A percentile compares a stretch with the other conserved stretches of the same genome.
These are phyloP conservation scores for Xylaria sp. DNA, from an alignment of 2,329 filamentous ascomycete species.

Conservation along the genomic window DNA sequence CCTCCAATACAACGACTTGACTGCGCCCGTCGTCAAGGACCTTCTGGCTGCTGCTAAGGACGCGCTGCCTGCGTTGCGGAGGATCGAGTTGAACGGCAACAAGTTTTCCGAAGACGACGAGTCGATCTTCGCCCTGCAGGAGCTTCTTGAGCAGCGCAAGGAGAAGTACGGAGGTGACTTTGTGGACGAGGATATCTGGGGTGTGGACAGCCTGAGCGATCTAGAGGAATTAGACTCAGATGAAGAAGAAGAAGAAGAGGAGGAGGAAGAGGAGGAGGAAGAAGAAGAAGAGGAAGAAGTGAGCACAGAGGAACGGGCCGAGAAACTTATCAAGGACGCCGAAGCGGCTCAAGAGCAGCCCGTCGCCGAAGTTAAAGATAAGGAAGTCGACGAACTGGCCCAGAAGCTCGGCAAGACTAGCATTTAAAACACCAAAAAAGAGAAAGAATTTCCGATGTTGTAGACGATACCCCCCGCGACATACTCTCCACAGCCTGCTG, in stretches of 20 bases:
- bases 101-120: conserved; percentile 84
- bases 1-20: conserved; percentile 93
- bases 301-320: conserved; percentile 57
- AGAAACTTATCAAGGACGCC: conserved; percentile 64
- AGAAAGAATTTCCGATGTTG: background rate
- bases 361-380: conserved; percentile 63
- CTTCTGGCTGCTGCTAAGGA: conserved; percentile 64
- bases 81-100: conserved; percentile 94
- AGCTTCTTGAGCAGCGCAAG: conserved; percentile 71
- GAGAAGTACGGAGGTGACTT: conserved; percentile 62
- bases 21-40: conserved; percentile 64
- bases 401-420: conserved; percentile 67
- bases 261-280: conserved; percentile 62
- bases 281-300: conserved; percentile 64
- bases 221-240: conserved; percentile 71
- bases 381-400: conserved; percentile 76
- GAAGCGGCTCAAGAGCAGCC: conserved; percentile 69
- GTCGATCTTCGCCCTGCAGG: conserved; percentile 61
- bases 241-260: conserved; percentile 66
- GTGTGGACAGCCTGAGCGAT: conserved; percentile 79
- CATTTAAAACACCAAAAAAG: conserved; percentile 36
- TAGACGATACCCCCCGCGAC: conserved; percentile 16
- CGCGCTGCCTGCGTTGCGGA: conserved; percentile 68
- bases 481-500: background rate
- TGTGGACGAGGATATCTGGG: conserved; percentile 75